Percentiles rank a stretch among this genome's conserved stretches.
Conservation (phyloP, 1,284 basidiomycete species). For the Phellopilus nigrolimitatus region DNA sequence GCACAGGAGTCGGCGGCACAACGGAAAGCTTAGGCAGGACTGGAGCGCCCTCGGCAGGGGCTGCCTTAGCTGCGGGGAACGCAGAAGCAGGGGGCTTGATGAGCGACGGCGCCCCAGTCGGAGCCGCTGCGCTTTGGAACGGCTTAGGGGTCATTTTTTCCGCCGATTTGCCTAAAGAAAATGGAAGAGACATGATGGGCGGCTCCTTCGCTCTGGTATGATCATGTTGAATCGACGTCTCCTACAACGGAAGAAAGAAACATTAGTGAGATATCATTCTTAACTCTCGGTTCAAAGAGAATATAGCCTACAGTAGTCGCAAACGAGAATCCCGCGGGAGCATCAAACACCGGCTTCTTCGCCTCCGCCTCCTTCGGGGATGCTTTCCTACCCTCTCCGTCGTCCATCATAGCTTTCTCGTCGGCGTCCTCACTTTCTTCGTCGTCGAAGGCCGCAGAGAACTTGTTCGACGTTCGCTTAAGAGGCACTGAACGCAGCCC, state of each 20-base stretch:
- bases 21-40: background rate
- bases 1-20: constrained; percentile 1
- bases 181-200: constrained; percentile 19
- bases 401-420: constrained; percentile 31
- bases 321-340: constrained; percentile 64
- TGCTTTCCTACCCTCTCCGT: background rate
- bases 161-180: constrained; percentile 10
- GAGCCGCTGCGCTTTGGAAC: background rate
- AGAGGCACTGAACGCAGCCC: constrained; percentile 45
- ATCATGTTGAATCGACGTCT: constrained; percentile 28
- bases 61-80: background rate
- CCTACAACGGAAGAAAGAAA: constrained; percentile 20
- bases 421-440: constrained; percentile 31
- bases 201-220: constrained; percentile 16
- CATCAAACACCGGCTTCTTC: constrained; percentile 50
- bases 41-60: background rate
- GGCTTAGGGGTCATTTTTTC: background rate
- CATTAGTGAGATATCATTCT: constrained; percentile 5
- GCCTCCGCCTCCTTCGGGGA: constrained; percentile 44
- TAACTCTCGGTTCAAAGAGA: background rate
- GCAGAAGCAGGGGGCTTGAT: constrained; percentile 1
- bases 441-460: constrained; percentile 63
- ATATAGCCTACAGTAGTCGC: constrained; percentile 49
- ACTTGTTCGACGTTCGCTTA: constrained; percentile 41
- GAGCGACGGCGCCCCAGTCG: background rate